Evolutionary conservation across 768 basidiomycete species (phyloP), one percentile per base, ranked within the genome.

Genomic region (Leccinellum luteum): DNA sequence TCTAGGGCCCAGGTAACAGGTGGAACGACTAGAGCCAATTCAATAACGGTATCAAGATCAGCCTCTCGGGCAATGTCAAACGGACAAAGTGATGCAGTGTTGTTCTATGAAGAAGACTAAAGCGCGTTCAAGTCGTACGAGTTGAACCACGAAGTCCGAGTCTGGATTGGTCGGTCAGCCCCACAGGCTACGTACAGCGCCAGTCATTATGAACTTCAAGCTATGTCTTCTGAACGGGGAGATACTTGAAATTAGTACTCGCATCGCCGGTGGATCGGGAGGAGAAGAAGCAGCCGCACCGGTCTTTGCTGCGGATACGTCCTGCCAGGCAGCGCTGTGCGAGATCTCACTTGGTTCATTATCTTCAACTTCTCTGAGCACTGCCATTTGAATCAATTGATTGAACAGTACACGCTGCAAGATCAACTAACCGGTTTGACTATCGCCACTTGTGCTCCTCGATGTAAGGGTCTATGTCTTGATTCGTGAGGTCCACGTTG

Each of bases 221-320:
- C 58, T 52, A 58, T 56, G 65, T 52, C 52, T 44, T 15, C 57
- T 43, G 38, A 38, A n/a, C 17, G 17, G 35, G 17, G 35, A n/a
- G 35, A 38, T 38, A 38, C 28, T 28, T 23, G 38, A 38, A 10
- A 55, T 54, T 38, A 66, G 43, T 58, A 56, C 30, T 51, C 58
- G 35, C 35, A 38, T 38, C 30, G 17, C 21, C 21, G 8, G 64
- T 58, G 56, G 56, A 60, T 59, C 45, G 47, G 57, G 30, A 45
- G 34, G 17, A 38, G 35, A 17, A 35, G 35, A 21, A 67, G 68
- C 67, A 68, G 60, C 17, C 17, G 58, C 64, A 66, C 62, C 34
- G 64, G 60, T 67, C 49, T 51, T 31, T 55, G 12, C 60, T 52
- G 54, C 56, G 49, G 25, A 49, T 17, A 51, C 34, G 13, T 47